Evolutionary conservation across 768 basidiomycete species (phyloP), one percentile per base, ranked within the genome.

Genomic region (Clitopilus hobsonii): DNA sequence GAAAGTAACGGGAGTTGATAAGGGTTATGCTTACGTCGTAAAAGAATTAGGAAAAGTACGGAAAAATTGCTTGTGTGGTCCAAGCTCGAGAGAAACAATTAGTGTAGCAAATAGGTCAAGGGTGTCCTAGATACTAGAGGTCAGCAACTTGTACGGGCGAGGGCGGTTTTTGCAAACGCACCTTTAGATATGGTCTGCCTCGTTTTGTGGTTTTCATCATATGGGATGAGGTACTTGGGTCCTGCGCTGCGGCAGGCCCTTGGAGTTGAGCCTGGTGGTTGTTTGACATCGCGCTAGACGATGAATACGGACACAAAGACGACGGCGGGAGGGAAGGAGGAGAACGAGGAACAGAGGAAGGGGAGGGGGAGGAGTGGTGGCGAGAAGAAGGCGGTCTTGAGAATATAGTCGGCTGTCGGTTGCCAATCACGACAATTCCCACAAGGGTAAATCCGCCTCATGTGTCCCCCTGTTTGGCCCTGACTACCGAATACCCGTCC

Each of bases 121-220:
- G 38, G 94, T 97, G 71, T 99, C 97, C 97, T 99, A 59, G 24
- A 25, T 3, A 36, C n/a, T 11, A 32, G 18, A 54, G 49, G 28
- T 38, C 48, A 38, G 18, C 55, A 14, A 28, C 16, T 52, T 41
- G 29, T 47, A 38, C 54, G 11, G 23, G 32, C 51, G 38, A 38
- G 36, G 53, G 51, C 54, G 55, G 58, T 53, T n/a, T n/a, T n/a
- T n/a, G n/a, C n/a, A n/a, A 20, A 60, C 63, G 57, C 48, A 90
- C 94, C 84, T 95, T 96, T 71, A 95, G 82, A 71, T 86, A 97
- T 13, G 94, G 94, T 62, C 94, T 82, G 58, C 94, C 94, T 66
- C 94, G 85, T 78, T 93, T 92, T 68, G 94, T 96, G 13, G 91
- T 96, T 84, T 96, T 95, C 94, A 98, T 97, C 91, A 96, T 91